phyloP scores from a whole-genome alignment of 345 rosid species.

The Gossypium arboreum region DNA sequence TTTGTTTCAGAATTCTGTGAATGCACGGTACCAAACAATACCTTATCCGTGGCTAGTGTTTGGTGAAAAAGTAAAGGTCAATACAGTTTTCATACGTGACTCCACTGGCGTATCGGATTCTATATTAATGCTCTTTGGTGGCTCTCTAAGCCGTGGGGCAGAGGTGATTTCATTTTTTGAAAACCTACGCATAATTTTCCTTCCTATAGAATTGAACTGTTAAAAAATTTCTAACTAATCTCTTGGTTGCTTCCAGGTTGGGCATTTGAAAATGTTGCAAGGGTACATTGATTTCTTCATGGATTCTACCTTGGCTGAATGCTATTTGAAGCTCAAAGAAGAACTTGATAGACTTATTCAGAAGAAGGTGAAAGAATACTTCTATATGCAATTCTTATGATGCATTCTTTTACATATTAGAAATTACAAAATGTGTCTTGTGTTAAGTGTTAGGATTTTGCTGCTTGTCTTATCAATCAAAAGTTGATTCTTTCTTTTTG shows the following conservation, averaged over 20 bases:
- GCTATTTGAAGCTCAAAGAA: constrained; percentile 75
- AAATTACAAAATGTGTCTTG: neutral
- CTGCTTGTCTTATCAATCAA: neutral
- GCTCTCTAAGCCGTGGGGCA: constrained; percentile 57
- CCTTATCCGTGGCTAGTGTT: constrained; percentile 97
- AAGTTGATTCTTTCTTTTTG: neutral
- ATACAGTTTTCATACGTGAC: constrained; percentile 85
- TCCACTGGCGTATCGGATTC: constrained; percentile 99
- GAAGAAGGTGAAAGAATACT: constrained; percentile 44
- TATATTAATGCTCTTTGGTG: constrained; percentile 81
- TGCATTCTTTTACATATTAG: neutral
- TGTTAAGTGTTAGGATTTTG: neutral
- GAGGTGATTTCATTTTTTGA: constrained; percentile 46
- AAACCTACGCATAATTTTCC: neutral
- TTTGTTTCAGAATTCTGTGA: constrained; percentile 85
- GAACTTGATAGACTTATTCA: constrained; percentile 74
- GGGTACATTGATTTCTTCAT: constrained; percentile 93
- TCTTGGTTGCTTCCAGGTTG: constrained; percentile 44
- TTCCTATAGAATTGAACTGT: constrained; percentile 1
- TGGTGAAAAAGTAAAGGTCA: constrained; percentile 94
- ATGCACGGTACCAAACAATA: constrained; percentile 76
- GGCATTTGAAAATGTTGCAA: constrained; percentile 90
- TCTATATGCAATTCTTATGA: neutral
- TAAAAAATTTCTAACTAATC: neutral
- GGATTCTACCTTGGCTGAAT: constrained; percentile 86